Conservation (phyloP, 2,329 filamentous ascomycete genomes). For the Diaporthe sp. region DNA sequence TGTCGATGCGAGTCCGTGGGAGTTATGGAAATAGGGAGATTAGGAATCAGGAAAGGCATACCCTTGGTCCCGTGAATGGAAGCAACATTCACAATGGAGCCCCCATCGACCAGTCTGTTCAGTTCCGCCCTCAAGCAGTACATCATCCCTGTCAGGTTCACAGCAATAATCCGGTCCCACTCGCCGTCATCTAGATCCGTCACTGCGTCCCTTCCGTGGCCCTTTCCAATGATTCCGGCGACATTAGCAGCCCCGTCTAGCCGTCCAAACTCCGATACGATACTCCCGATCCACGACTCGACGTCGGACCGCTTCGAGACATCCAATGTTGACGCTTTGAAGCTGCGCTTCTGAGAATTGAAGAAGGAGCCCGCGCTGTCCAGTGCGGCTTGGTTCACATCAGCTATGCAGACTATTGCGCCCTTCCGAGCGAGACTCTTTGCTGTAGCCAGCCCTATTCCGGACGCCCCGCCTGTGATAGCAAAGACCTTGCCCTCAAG, state of each 20-base stretch:
- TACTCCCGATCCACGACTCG: conserved; percentile 63
- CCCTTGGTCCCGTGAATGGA: conserved; percentile 64
- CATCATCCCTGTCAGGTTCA: conserved; percentile 67
- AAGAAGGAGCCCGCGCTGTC: conserved; percentile 51
- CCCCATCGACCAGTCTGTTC: conserved; percentile 60
- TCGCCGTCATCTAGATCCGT: conserved; percentile 61
- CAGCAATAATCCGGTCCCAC: conserved; percentile 62
- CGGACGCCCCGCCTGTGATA: conserved; percentile 43
- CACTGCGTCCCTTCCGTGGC: conserved; percentile 57
- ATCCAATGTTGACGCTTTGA: conserved; percentile 57
- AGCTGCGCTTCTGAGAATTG: conserved; percentile 46
- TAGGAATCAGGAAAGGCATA: conserved; percentile 35
- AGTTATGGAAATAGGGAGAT: neutral
- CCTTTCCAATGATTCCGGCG: conserved; percentile 63
- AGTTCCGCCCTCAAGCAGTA: conserved; percentile 64
- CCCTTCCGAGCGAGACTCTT: conserved; percentile 54
- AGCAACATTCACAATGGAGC: conserved; percentile 72
- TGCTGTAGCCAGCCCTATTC: conserved; percentile 60
- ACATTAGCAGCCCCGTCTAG: conserved; percentile 70
- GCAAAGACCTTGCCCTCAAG: conserved; percentile 42
- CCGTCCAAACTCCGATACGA: conserved; percentile 64
- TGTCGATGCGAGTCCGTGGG: too few species aligned
- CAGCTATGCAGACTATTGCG: conserved; percentile 56
- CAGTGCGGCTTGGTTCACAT: conserved; percentile 52
- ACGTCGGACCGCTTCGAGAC: conserved; percentile 63